These are phyloP conservation scores for Avicennia marina DNA, from an alignment of 257 asterid genomes.

Conservation along the genomic window DNA sequence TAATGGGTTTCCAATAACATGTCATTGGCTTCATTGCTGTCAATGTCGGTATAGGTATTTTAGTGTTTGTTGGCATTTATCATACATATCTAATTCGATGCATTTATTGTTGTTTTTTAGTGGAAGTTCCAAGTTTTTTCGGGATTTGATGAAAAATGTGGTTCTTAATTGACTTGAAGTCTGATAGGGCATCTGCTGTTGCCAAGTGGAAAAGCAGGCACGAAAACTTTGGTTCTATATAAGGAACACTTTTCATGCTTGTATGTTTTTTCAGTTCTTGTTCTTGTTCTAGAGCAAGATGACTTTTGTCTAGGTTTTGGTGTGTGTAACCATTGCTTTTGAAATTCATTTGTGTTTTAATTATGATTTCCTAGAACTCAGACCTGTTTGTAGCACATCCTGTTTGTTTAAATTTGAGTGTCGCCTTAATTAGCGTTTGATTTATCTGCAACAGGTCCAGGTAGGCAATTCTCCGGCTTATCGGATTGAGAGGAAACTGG, in stretches of 20 bases:
- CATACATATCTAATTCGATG: not conserved
- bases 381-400: not conserved
- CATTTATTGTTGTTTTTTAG: not conserved
- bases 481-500: conserved; percentile 51
- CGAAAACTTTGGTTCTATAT: not conserved
- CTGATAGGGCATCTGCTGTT: not conserved
- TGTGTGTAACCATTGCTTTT: not conserved
- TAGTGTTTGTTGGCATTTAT: not conserved
- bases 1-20: no score
- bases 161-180: no score
- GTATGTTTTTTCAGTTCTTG: not conserved
- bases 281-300: not conserved
- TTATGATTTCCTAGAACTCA: not conserved
- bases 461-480: conserved; percentile 69
- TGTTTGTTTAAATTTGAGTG: conserved; percentile 2
- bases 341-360: conserved; percentile 8
- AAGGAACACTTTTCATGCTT: not conserved
- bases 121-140: not conserved
- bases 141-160: no score
- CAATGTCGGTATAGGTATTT: conserved; percentile 8
- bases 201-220: not conserved
- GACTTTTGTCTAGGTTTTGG: conserved; percentile 8
- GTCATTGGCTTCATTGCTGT: not conserved
- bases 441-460: conserved; percentile 48
- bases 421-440: conserved; percentile 1